Evolutionary conservation across 176 grass and related monocot genomes (phyloP).

Genomic region (Lolium multiflorum): DNA sequence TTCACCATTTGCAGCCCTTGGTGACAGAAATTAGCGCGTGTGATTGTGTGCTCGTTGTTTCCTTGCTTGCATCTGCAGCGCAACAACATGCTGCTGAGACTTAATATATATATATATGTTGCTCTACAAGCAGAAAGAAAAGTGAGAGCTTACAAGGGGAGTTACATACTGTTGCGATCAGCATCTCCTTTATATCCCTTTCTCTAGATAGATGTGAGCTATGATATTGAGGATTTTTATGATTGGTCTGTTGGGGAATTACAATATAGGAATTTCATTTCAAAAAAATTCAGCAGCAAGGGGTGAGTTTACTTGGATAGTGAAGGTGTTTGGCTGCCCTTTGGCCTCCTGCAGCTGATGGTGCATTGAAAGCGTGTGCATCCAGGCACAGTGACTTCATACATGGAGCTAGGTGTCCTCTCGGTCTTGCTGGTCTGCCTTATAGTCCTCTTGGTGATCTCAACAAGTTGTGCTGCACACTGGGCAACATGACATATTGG

Average conservation of each 20-base stretch:
- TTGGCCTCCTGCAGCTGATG: neutral
- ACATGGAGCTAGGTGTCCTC: neutral
- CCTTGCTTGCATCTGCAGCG: neutral
- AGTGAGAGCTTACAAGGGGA: neutral
- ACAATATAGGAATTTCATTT: neutral
- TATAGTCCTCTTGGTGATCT: neutral
- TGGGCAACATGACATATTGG: conserved; percentile 1
- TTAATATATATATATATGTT: neutral
- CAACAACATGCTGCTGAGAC: neutral
- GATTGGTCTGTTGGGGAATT: neutral
- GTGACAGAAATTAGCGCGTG: neutral
- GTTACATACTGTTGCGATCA: conserved; percentile 12
- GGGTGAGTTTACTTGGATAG: neutral
- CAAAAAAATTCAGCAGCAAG: neutral
- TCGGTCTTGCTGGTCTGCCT: neutral
- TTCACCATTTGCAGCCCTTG: conserved; percentile 11
- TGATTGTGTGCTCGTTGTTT: conserved; percentile 17
- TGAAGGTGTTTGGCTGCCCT: neutral
- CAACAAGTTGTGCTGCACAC: neutral
- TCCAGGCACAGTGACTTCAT: neutral
- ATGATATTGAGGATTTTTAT: neutral
- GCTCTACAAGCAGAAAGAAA: conserved; percentile 19
- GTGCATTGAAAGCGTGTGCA: neutral
- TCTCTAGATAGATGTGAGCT: too few species aligned
- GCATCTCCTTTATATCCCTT: neutral